Conservation (phyloP, 1,284 basidiomycete genomes). For the Ustilago vetiveriae region DNA sequence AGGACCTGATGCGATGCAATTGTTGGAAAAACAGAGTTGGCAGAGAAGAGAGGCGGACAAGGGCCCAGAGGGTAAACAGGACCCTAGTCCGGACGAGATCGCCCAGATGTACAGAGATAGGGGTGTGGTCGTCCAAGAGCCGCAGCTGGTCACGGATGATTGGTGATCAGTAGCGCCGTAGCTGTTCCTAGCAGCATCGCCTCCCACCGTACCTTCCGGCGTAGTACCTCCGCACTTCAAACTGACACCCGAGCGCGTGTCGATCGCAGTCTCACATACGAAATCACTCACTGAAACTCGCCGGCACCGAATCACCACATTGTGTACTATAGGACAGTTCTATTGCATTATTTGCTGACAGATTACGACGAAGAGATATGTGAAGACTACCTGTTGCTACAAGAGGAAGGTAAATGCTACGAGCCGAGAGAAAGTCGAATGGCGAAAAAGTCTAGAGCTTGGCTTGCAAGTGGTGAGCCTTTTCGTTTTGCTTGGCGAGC, state of each 20-base stretch:
- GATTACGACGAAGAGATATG: too few species aligned
- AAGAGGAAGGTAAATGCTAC: constrained; percentile 6
- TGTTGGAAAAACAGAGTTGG: constrained; percentile 23
- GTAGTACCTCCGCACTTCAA: too few species aligned
- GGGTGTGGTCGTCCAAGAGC: constrained; percentile 20
- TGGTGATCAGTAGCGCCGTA: constrained; percentile 15
- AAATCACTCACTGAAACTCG: too few species aligned
- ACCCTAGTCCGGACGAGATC: constrained; percentile 25
- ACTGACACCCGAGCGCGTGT: too few species aligned
- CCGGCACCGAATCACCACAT: too few species aligned
- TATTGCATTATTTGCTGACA: too few species aligned
- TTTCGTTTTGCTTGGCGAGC: constrained; percentile 41
- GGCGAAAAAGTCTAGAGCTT: constrained; percentile 32
- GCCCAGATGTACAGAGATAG: constrained; percentile 17
- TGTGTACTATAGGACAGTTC: too few species aligned
- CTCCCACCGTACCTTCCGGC: too few species aligned
- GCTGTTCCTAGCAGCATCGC: too few species aligned
- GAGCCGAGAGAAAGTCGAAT: not conserved
- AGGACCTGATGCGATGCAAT: constrained; percentile 21
- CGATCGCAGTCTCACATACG: too few species aligned
- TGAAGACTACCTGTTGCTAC: too few species aligned
- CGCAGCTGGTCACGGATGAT: constrained; percentile 3
- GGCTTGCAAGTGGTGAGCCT: constrained; percentile 20
- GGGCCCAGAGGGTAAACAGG: constrained; percentile 33
- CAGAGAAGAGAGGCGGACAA: constrained; percentile 7